Evolutionary conservation across 148 eudicot genomes (phyloP), one percentile per base, ranked within the genome.

Genomic region (Euryodendron excelsum): DNA sequence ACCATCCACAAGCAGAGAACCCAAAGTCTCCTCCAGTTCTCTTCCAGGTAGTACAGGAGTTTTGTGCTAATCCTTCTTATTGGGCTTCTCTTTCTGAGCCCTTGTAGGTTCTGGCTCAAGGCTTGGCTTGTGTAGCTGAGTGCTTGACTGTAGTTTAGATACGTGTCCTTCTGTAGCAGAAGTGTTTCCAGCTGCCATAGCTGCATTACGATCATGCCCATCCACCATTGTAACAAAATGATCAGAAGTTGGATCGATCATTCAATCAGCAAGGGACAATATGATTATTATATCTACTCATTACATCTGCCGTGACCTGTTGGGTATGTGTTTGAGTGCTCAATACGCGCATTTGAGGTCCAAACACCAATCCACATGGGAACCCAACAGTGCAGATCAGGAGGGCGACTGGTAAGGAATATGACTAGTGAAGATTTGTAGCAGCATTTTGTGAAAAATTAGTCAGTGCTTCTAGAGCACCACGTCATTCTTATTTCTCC

Each of bases 101-200:
- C 98, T 23, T 92, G 94, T 72, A 96, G 87, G 82, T 96, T 96
- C 84, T 92, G 93, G 89, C 98, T 93, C 79, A 96, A 79, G 69
- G 94, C 98, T 80, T 92, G 95, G 91, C 97, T 92, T 45, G 98
- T 92, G 79, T 87, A 93, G 90, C 94, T 91, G 30, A 96, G 92
- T 66, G 99, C 98, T 82, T 92, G 95, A 80, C 99, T 96, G 90
- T 96, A 93, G 80, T 87, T 96, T 55, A 89, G 85, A 79, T 96
- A 96, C 1, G 98, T 93, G 83, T 96, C 97, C 76, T 93, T 96
- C 78, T 96, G 97, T 64, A 96, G 75, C 73, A 96, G 79, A 69
- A 96, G 94, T 78, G 98, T 92, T 85, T 96, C 99, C 89, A 96
- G 85, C 83, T 96, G 99, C 99, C 99, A 93, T 70, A 96, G 77